Evolutionary conservation across 2,329 filamentous ascomycete genomes (phyloP).

Genomic region (Cordyceps fumosorosea): DNA sequence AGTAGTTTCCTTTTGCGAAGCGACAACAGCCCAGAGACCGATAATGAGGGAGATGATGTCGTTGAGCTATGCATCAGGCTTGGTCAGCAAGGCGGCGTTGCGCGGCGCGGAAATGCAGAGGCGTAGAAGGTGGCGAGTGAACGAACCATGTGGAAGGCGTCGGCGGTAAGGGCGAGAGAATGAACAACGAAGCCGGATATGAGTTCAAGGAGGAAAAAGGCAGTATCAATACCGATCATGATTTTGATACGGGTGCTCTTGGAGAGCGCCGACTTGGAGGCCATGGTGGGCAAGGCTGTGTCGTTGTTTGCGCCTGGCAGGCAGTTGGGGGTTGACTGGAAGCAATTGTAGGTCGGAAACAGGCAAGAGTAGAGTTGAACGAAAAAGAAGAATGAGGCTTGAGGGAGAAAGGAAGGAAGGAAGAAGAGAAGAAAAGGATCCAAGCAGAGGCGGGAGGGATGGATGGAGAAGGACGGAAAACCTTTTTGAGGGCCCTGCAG

Average conservation of each 20-base stretch:
- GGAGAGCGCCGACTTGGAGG: conserved; percentile 68
- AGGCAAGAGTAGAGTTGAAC: not conserved
- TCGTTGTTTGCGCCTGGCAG: not conserved
- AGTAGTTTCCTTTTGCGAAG: conserved; percentile 76
- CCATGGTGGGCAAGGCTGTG: conserved; percentile 13
- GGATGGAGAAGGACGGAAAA: not conserved
- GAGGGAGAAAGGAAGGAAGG: not conserved
- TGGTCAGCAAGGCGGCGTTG: conserved; percentile 12
- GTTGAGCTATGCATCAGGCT: conserved; percentile 58
- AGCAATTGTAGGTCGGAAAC: not conserved
- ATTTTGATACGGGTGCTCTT: conserved; percentile 90
- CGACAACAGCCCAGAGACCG: conserved; percentile 89
- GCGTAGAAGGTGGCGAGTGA: not conserved
- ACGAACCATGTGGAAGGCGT: conserved; percentile 94
- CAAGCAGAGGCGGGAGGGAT: not conserved
- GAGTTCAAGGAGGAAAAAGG: conserved; percentile 87
- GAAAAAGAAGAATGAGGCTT: not conserved
- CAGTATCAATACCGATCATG: conserved; percentile 82
- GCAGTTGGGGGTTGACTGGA: not conserved
- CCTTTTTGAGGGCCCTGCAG: not conserved
- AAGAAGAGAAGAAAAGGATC: not conserved
- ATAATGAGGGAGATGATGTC: conserved; percentile 93
- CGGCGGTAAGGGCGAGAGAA: conserved; percentile 88
- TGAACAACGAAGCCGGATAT: conserved; percentile 79
- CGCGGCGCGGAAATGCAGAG: not conserved